Percentiles rank a stretch among this genome's conserved stretches.
These are phyloP conservation scores for Boletellus deceptivus DNA, from an alignment of 1,284 basidiomycete genomes.

Conservation along the genomic window DNA sequence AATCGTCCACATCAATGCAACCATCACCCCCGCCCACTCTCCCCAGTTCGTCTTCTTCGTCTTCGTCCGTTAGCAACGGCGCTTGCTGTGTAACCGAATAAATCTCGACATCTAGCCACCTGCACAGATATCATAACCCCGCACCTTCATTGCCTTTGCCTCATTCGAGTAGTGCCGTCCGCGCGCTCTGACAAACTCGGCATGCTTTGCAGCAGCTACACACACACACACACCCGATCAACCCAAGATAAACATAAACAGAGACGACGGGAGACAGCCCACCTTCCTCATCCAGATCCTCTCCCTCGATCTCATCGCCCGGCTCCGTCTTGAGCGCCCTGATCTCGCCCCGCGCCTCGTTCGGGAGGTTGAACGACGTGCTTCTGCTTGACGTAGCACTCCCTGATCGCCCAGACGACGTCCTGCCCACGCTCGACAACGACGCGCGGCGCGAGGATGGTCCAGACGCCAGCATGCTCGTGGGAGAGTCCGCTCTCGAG, in stretches of 20 bases:
- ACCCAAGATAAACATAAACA: neutral
- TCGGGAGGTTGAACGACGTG: conserved; percentile 79
- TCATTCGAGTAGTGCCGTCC: conserved; percentile 89
- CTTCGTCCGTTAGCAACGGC: conserved; percentile 59
- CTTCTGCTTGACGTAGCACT: conserved; percentile 72
- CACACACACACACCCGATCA: conserved; percentile 6
- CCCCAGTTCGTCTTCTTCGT: conserved; percentile 60
- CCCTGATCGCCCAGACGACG: conserved; percentile 51
- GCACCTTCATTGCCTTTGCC: conserved; percentile 88
- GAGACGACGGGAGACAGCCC: conserved; percentile 28
- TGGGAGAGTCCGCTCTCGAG: conserved; percentile 45
- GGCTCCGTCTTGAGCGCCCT: conserved; percentile 45
- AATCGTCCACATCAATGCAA: neutral
- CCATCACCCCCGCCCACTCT: conserved; percentile 1
- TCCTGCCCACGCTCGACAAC: conserved; percentile 61
- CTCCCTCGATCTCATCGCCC: conserved; percentile 68
- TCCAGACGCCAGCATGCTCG: conserved; percentile 49
- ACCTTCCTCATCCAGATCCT: conserved; percentile 88
- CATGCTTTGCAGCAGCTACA: conserved; percentile 76
- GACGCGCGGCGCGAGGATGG: conserved; percentile 80
- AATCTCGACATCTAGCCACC: neutral
- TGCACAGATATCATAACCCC: conserved; percentile 3
- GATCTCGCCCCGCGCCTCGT: conserved; percentile 60
- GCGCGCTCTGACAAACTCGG: conserved; percentile 78
- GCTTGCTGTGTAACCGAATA: conserved; percentile 49